Evolutionary conservation across 257 asterid genomes (phyloP).

Genomic region (Vinca minor): DNA sequence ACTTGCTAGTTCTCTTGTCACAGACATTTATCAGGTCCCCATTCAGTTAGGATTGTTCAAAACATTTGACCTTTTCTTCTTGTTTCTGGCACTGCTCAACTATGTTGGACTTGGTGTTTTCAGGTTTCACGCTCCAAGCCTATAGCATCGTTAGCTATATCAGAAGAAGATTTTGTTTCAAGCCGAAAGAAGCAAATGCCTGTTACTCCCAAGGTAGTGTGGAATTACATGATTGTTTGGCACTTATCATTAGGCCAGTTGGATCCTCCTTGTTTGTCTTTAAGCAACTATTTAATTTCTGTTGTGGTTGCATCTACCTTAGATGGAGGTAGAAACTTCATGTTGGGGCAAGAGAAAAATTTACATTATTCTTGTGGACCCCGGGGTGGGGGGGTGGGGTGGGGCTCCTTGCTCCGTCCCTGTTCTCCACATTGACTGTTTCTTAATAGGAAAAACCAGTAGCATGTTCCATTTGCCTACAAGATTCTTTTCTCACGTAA

Average conservation of each 20-base stretch:
- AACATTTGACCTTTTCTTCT: neutral
- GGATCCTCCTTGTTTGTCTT: neutral
- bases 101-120: neutral
- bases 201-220: constrained; percentile 13
- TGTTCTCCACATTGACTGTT: too few species aligned
- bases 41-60: neutral
- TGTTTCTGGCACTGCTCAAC: neutral
- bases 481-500: neutral
- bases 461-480: neutral
- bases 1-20: neutral
- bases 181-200: constrained; percentile 21
- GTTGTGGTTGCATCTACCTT: neutral
- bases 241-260: neutral
- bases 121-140: constrained; percentile 9
- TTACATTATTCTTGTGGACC: too few species aligned
- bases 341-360: too few species aligned
- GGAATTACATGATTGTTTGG: neutral
- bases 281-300: neutral
- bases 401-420: too few species aligned
- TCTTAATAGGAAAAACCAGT: constrained; percentile 1
- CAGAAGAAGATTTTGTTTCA: constrained; percentile 31
- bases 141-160: constrained; percentile 13
- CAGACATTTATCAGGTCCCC: too few species aligned
- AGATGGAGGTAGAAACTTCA: too few species aligned
- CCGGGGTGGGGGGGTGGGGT: too few species aligned